Evolutionary conservation across 306 rosid genomes (phyloP).

Genomic region (Astragalus glycyphyllos): DNA sequence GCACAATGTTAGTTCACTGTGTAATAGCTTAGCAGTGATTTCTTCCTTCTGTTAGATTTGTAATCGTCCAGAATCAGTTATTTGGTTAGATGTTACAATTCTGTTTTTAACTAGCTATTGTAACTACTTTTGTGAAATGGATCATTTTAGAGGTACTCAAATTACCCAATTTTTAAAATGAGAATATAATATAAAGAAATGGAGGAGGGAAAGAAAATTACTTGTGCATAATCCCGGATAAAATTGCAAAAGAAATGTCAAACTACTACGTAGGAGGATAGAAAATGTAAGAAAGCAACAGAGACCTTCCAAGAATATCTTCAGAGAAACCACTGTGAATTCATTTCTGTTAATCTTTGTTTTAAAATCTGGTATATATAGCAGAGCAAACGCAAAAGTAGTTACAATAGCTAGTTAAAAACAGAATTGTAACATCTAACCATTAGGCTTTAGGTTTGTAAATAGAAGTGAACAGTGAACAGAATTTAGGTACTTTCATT

Average conservation of each 20-base stretch:
- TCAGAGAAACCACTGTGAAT: neutral
- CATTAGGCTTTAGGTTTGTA: too few species aligned
- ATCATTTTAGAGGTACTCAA: neutral
- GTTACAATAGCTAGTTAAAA: neutral
- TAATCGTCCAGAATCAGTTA: neutral
- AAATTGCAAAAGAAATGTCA: conserved; percentile 12
- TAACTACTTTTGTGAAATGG: neutral
- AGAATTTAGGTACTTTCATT: too few species aligned
- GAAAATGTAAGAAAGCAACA: neutral
- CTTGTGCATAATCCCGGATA: conserved; percentile 15
- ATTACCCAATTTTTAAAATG: conserved; percentile 10
- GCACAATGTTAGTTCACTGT: neutral
- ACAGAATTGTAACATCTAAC: neutral
- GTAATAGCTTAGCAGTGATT: neutral
- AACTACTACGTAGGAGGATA: neutral
- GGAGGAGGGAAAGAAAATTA: conserved; percentile 13
- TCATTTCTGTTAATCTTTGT: neutral
- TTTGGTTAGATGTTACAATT: neutral
- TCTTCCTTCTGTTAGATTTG: neutral
- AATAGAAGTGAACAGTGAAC: too few species aligned
- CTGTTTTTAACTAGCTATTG: neutral
- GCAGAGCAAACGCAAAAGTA: neutral
- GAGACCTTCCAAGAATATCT: neutral
- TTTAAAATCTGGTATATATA: neutral
- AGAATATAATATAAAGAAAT: neutral